Evolutionary conservation across 805 yeast genomes (phyloP).

Genomic region (Metschnikowia noctiluminum): DNA sequence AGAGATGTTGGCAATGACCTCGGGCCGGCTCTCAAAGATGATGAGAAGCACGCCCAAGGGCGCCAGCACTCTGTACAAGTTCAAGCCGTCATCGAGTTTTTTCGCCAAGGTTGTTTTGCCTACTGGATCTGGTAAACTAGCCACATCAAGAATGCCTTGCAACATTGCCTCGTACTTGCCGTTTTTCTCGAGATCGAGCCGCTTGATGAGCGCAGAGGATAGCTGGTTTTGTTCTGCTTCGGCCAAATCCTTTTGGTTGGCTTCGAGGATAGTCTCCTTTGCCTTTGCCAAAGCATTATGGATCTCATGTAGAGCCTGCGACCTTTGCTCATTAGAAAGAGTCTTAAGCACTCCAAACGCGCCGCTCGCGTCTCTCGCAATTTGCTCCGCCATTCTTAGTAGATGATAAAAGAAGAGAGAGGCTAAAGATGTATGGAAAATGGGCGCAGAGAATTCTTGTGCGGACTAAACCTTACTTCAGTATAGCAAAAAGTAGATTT

Average conservation of each 20-base stretch:
- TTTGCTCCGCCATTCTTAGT: slow-evolving; percentile 55
- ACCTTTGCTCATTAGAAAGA: slow-evolving; percentile 66
- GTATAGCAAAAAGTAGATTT: no score
- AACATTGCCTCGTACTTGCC: slow-evolving; percentile 93
- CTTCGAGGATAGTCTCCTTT: slow-evolving; percentile 62
- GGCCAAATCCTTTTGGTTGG: slow-evolving; percentile 73
- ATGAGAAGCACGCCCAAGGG: slow-evolving; percentile 93
- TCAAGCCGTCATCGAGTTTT: slow-evolving; percentile 85
- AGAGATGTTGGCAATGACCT: slow-evolving; percentile 95
- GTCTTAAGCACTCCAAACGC: slow-evolving; percentile 85
- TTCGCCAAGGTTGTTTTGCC: slow-evolving; percentile 84
- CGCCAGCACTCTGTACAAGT: slow-evolving; percentile 76
- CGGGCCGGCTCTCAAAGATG: slow-evolving; percentile 96
- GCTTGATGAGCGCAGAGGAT: slow-evolving; percentile 68
- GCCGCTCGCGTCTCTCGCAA: slow-evolving; percentile 76
- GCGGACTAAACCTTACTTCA: no score
- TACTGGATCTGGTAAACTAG: slow-evolving; percentile 84
- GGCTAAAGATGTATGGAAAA: not conserved
- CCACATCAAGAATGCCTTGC: slow-evolving; percentile 91
- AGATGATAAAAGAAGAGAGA: no score
- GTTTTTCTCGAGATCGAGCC: slow-evolving; percentile 76
- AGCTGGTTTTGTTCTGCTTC: slow-evolving; percentile 61
- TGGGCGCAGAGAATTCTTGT: not conserved
- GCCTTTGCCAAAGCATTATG: slow-evolving; percentile 61
- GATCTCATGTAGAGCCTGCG: slow-evolving; percentile 66